Evolutionary conservation across 768 basidiomycete species (phyloP).

Genomic region (Tylopilus cervinicoccineus): DNA sequence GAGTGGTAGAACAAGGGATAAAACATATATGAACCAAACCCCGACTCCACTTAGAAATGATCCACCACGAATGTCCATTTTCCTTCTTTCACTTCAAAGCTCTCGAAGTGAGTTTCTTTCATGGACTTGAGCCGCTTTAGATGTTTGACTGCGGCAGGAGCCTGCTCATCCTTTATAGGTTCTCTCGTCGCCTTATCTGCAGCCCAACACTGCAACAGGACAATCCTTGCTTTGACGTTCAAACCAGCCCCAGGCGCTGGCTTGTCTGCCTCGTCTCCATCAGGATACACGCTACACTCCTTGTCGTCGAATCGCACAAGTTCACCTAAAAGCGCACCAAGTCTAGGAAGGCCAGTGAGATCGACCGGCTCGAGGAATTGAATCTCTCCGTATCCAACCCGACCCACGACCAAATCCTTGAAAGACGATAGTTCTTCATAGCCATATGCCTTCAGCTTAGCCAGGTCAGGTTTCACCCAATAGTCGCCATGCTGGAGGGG

Average conservation of each 20-base stretch:
- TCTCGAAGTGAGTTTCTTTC: slow-evolving; percentile 81
- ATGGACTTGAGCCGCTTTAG: slow-evolving; percentile 79
- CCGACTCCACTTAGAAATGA: slow-evolving; percentile 70
- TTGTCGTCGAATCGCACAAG: slow-evolving; percentile 86
- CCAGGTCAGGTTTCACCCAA: slow-evolving; percentile 79
- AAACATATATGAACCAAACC: background rate
- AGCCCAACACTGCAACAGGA: slow-evolving; percentile 80
- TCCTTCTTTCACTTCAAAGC: slow-evolving; percentile 75
- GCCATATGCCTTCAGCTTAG: slow-evolving; percentile 63
- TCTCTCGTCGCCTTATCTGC: slow-evolving; percentile 89
- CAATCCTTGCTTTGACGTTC: slow-evolving; percentile 81
- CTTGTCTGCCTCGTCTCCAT: slow-evolving; percentile 81
- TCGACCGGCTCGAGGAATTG: slow-evolving; percentile 78
- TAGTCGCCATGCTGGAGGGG: slow-evolving; percentile 84
- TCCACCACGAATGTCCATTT: slow-evolving; percentile 93
- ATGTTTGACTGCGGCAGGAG: slow-evolving; percentile 67
- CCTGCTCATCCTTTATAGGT: slow-evolving; percentile 77
- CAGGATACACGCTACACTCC: slow-evolving; percentile 93
- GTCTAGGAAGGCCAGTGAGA: slow-evolving; percentile 76
- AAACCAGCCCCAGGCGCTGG: slow-evolving; percentile 81
- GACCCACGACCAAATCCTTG: slow-evolving; percentile 77
- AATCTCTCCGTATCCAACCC: slow-evolving; percentile 90
- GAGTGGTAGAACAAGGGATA: background rate
- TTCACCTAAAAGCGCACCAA: slow-evolving; percentile 81
- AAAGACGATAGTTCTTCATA: slow-evolving; percentile 73